These are phyloP conservation scores for Eucalyptus camaldulensis DNA, from an alignment of 345 rosid genomes.

Conservation along the genomic window DNA sequence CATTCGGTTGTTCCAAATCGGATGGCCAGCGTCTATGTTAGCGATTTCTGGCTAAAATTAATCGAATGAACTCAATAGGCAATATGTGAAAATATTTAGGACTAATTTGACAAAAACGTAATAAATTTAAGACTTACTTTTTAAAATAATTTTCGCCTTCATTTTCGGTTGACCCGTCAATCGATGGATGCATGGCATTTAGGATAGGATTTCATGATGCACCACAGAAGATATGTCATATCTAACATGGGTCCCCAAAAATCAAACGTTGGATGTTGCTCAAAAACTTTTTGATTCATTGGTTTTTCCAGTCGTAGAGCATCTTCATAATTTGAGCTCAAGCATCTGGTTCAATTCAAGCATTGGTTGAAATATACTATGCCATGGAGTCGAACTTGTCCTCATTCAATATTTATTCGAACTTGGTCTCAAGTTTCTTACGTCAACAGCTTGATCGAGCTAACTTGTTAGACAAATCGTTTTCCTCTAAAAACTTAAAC, in stretches of 20 bases:
- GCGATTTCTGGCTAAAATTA: no score
- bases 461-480: neutral
- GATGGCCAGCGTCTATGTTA: fast-evolving
- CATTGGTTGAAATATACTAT: neutral
- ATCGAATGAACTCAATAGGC: neutral
- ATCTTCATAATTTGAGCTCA: neutral
- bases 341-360: neutral
- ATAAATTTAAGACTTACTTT: no score
- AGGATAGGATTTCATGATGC: neutral
- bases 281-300: neutral
- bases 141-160: neutral
- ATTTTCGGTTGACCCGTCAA: neutral
- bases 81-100: fast-evolving
- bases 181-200: neutral
- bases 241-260: neutral
- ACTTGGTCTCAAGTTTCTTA: neutral
- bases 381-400: neutral
- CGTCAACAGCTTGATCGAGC: neutral
- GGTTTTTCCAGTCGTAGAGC: neutral
- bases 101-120: fast-evolving
- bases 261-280: neutral
- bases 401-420: neutral
- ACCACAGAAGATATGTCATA: neutral
- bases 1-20: fast-evolving
- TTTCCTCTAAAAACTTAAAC: neutral